phyloP scores from a whole-genome alignment of 2,329 filamentous ascomycete genomes.

The Alternaria novae-zelandiae region DNA sequence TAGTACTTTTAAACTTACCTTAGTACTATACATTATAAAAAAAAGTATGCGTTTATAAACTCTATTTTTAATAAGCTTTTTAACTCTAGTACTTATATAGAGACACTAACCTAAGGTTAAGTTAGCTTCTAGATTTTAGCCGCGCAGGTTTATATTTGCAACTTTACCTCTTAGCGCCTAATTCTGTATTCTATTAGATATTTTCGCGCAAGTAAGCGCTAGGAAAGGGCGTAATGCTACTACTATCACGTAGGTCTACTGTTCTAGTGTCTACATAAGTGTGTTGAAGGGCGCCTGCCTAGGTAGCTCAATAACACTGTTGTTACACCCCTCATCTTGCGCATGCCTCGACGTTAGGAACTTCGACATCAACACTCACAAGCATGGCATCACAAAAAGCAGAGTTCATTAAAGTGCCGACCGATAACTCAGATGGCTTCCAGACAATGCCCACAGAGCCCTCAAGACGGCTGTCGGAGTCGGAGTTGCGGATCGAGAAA shows the following conservation, averaged over 20 bases:
- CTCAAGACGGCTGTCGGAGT: constrained; percentile 21
- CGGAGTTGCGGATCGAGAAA: constrained; percentile 24
- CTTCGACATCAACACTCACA: neutral
- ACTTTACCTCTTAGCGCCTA: no score
- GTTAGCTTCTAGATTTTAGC: no score
- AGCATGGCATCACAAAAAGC: constrained; percentile 21
- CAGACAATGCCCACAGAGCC: constrained; percentile 32
- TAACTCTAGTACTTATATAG: no score
- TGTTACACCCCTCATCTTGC: accelerated
- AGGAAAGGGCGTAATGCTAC: neutral
- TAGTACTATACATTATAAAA: no score
- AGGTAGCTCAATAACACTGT: neutral
- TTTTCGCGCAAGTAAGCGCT: neutral
- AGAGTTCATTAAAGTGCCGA: constrained; percentile 24
- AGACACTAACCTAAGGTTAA: no score
- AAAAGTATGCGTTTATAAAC: no score
- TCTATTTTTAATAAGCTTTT: no score
- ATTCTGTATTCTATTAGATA: neutral
- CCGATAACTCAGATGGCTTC: neutral
- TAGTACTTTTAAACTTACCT: no score
- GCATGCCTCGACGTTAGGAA: accelerated
- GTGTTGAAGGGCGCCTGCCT: no score
- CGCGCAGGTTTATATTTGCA: no score
- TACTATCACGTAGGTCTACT: neutral
- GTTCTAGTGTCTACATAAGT: neutral